These are phyloP conservation scores for Yamadazyma mexicana DNA, from an alignment of 1,139 yeast species.

Conservation along the genomic window DNA sequence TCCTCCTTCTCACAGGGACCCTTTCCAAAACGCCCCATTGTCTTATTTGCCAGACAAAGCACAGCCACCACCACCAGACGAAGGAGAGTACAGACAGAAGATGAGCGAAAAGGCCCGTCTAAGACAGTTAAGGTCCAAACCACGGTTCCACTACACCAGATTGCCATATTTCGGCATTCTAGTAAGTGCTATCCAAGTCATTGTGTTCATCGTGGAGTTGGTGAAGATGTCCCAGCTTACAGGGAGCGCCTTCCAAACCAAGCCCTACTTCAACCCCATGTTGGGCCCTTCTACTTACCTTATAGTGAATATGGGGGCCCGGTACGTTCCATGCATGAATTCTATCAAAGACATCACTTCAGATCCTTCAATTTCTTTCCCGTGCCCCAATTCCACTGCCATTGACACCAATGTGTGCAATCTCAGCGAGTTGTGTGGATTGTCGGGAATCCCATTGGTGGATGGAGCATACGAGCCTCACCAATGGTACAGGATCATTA, in stretches of 20 bases:
- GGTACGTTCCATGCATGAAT: conserved; percentile 75
- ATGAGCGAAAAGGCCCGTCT: conserved; percentile 29
- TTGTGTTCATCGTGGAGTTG: conserved; percentile 69
- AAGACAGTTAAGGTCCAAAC: conserved; percentile 28
- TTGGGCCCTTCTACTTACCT: conserved; percentile 75
- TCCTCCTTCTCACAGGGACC: conserved; percentile 4
- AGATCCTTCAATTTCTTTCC: conserved; percentile 48
- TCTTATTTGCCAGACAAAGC: conserved; percentile 15
- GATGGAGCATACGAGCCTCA: conserved; percentile 41
- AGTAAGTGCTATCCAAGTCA: conserved; percentile 51
- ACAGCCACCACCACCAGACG: conserved; percentile 18
- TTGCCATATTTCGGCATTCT: conserved; percentile 49
- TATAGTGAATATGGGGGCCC: conserved; percentile 68
- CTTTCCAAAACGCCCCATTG: conserved; percentile 14
- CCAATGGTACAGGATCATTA: conserved; percentile 72
- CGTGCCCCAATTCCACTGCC: conserved; percentile 71
- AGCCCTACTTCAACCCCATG: conserved; percentile 79
- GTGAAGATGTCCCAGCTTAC: conserved; percentile 59
- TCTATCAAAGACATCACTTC: conserved; percentile 51
- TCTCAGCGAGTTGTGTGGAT: conserved; percentile 61
- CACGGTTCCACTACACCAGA: conserved; percentile 45
- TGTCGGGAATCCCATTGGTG: conserved; percentile 44
- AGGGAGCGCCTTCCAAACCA: conserved; percentile 67
- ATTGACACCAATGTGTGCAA: conserved; percentile 56
- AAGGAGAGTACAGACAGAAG: conserved; percentile 19